Evolutionary conservation across 139 green algal genomes (phyloP).

Genomic region (Auxenochlorella pyrenoidosa): DNA sequence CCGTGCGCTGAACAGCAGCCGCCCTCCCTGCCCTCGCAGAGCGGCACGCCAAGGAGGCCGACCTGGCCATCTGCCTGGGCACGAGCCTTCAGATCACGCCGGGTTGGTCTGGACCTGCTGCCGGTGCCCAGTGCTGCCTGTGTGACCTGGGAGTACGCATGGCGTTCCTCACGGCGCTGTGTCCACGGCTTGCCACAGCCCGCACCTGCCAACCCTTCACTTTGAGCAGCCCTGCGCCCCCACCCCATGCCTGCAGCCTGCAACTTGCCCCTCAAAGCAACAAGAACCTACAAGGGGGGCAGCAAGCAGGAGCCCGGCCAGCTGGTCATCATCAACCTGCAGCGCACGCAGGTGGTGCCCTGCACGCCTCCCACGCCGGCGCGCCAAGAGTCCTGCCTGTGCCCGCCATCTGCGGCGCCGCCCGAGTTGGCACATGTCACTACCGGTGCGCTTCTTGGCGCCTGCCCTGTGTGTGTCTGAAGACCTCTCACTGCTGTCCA

Average conservation of each 20-base stretch:
- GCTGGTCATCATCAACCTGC: constrained; percentile 93
- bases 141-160: too few species aligned
- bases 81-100: constrained; percentile 94
- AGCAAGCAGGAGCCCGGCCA: constrained; percentile 56
- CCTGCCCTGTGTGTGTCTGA: background rate
- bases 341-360: constrained; percentile 60
- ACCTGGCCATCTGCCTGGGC: constrained; percentile 86
- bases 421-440: too few species aligned
- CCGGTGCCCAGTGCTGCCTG: too few species aligned
- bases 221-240: too few species aligned
- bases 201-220: background rate
- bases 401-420: background rate
- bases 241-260: constrained; percentile 49
- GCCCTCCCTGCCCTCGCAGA: constrained; percentile 43
- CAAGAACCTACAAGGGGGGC: constrained; percentile 40
- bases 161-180: background rate
- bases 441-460: background rate
- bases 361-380: background rate
- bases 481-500: background rate
- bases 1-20: too few species aligned
- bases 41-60: constrained; percentile 61
- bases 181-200: background rate
- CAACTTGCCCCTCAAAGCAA: constrained; percentile 78
- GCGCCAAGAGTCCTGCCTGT: too few species aligned
- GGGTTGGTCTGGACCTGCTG: background rate